Evolutionary conservation across 176 grass and related monocot genomes (phyloP).

Genomic region (Oryza rufipogon): DNA sequence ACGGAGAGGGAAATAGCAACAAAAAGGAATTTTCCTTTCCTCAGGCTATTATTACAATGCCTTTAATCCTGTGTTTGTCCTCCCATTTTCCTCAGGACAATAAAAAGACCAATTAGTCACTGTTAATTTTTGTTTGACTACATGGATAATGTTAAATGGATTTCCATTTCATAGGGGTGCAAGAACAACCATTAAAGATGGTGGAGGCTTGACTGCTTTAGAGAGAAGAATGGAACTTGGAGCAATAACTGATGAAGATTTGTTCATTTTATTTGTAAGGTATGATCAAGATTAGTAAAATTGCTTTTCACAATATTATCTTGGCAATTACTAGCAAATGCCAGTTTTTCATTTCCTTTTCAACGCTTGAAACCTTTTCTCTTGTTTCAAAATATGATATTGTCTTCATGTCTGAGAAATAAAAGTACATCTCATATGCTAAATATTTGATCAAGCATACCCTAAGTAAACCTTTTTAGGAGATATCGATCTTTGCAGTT

Average conservation of each 20-base stretch:
- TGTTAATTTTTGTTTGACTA: conserved; percentile 1
- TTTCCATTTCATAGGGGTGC: conserved; percentile 62
- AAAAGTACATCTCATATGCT: background rate
- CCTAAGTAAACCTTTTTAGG: background rate
- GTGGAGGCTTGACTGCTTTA: conserved; percentile 78
- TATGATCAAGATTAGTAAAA: conserved; percentile 12
- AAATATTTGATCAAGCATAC: conserved; percentile 11
- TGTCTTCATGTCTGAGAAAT: background rate
- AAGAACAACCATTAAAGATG: conserved; percentile 83
- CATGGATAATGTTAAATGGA: conserved; percentile 14
- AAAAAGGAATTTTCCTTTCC: too few relatives aligned
- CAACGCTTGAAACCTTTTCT: background rate
- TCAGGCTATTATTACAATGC: background rate
- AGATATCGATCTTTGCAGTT: background rate
- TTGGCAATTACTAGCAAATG: background rate
- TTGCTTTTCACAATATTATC: conserved; percentile 6
- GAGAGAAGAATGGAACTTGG: conserved; percentile 99
- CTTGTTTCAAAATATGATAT: background rate
- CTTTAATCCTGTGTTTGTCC: background rate
- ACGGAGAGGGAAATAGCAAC: too few relatives aligned
- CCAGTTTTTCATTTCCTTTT: background rate
- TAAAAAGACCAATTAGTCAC: background rate
- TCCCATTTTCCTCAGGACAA: background rate
- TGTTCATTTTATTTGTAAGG: conserved; percentile 93
- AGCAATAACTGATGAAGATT: conserved; percentile 92